Base-by-base conservation (phyloP, 805 yeast genomes). In the Sungouiozyma ichnusensis region DNA sequence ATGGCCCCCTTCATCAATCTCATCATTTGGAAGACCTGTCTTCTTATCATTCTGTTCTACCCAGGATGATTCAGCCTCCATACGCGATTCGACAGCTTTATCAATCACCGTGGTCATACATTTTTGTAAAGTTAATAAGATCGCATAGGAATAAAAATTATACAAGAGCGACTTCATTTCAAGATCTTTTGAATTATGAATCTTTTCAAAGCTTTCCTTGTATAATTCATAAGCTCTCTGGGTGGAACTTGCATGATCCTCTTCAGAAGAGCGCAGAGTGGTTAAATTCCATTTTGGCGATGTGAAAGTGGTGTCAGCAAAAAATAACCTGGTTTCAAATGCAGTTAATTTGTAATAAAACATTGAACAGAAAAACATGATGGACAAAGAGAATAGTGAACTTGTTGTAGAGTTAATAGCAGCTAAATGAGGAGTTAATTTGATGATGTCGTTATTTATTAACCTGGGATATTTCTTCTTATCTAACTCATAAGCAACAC, bases 371-470 rank as follows among this genome's bases (percentile, higher is more conserved):
- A 43, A 37, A 11, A 36, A 36, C 8, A 38, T 36, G 14, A 37
- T 18, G 3, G 48, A 41, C 35, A 55, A 35, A 1, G 40, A 35
- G 4, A 49, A 40, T 11, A 52, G 16, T 1, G 40, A 36, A 4
- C 29, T 18, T 9, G 40, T 37, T n/a, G 34, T 19, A 7, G 24
- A 34, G 19, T 33, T 24, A 6, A 37, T 33, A 15, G 20, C 29
- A 1, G 35, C 34, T n/a, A 53, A 17, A 35, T 47, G 48, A 11
- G 64, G 64, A 0, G 62, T 38, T 3, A 55, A n/a, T 16, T 20
- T 31, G 3, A 37, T 36, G 14, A 35, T 24, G 8, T 37, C 40
- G 2, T 35, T 36, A 7, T 39, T 27, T 2, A 50, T n/a, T 7
- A 45, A 33, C 8, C 51, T 45, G 6, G 60, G 51, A 36, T 44